Evolutionary conservation across 176 grass and related monocot genomes (phyloP).

Genomic region (Lolium perenne): DNA sequence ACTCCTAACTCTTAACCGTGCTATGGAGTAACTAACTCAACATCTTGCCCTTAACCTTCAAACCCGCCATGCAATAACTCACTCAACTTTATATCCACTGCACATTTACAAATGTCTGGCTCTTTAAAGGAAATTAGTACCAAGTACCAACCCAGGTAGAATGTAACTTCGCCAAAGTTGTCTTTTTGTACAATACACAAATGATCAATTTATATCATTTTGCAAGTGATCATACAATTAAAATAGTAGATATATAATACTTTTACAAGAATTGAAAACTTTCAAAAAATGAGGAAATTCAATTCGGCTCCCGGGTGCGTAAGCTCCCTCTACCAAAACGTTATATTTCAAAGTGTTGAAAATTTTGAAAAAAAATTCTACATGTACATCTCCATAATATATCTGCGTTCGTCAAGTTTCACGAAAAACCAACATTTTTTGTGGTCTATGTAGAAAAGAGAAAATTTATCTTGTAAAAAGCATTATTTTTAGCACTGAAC

Average conservation of each 20-base stretch:
- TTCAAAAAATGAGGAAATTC: not conserved
- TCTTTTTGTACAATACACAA: not conserved
- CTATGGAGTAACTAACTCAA: not conserved
- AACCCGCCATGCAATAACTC: not conserved
- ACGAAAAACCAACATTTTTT: too few relatives aligned
- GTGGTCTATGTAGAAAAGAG: too few relatives aligned
- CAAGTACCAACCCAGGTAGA: too few relatives aligned
- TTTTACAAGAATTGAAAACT: not conserved
- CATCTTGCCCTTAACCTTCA: not conserved
- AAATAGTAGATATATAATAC: not conserved
- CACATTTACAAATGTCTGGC: not conserved
- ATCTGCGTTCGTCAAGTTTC: too few relatives aligned
- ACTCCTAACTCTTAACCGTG: constrained; percentile 10
- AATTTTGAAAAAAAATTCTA: too few relatives aligned
- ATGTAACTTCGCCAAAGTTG: not conserved
- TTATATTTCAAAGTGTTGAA: too few relatives aligned
- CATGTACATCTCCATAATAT: too few relatives aligned
- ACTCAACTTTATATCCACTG: not conserved
- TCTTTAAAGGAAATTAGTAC: not conserved
- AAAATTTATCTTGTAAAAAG: too few relatives aligned
- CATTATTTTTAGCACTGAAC: too few relatives aligned
- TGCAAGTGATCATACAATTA: not conserved
- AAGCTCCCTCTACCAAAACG: too few relatives aligned
- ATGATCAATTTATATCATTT: not conserved
- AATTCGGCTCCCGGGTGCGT: too few relatives aligned